Evolutionary conservation across 2,329 filamentous ascomycete species (phyloP), one percentile per base, ranked within the genome.

Genomic region (Aspergillus caelatus): DNA sequence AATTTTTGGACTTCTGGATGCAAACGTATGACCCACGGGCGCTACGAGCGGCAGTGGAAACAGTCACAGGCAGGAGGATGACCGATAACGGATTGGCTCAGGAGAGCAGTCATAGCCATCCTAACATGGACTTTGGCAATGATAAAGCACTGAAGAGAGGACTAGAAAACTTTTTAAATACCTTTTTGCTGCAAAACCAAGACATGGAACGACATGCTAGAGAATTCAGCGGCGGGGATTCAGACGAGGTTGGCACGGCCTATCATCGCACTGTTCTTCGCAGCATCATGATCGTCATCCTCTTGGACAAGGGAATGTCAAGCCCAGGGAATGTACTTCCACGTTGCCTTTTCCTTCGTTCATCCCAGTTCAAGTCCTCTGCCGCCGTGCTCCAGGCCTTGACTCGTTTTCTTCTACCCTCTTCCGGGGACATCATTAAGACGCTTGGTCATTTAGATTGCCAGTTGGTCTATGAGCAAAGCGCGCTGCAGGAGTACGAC

Each of bases 101-200:
- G 53, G 52, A 60, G 28, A 64, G 39, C 26, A 41, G 36, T 4
- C 43, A 54, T 11, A 23, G 21, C 28, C 26, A 46, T 6, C 36
- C 23, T 1, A 59, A 53, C 9, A 41, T 36, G 46, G 21, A 30
- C 48, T 54, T 63, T 5, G 30, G 53, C 41, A 65, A 64, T 28
- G 66, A 70, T 46, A 75, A 70, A 45, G 68, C 74, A 2, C 71
- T 80, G 63, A 78, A 77, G 64, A 79, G 80, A 66, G 77, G 78
- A 8, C 69, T 87, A 59, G 83, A 84, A 67, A 74, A 73, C 4
- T 89, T 88, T 70, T 73, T 89, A 23, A 83, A 86, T 48, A 79
- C 80, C 0, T 88, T 88, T 70, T 72, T 90, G 58, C 80, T 89
- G 60, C 81, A 80, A 34, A 86, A 88, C 62, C 83, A 87, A 67